Base-by-base conservation (phyloP, 257 asterid species). In the Ophiorrhiza pumila region DNA sequence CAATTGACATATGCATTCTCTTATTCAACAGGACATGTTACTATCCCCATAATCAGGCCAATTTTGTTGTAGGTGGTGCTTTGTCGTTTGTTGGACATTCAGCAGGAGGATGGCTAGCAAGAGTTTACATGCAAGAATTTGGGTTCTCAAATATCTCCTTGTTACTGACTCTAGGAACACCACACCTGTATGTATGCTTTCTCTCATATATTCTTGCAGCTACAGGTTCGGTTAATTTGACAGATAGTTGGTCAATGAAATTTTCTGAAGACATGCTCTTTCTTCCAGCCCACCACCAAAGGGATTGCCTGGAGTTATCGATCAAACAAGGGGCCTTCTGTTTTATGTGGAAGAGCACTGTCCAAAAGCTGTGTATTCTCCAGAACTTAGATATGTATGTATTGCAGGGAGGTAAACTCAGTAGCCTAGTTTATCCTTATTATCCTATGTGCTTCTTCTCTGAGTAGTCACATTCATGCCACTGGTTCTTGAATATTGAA, bases 31-130 rank as follows among this genome's bases (percentile, higher is more conserved):
- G 81, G 82, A 65, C 57, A 74, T 77, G 72, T 62, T 71, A 70
- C 74, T 58, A 59, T 76, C 68, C 47, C 74, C 80, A 74, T 83
- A 79, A 83, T 78, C 68, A 70, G 76, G 81, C 61, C 77, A 55
- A 76, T 74, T 77, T 78, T 75, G 23, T 64, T 86, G 88, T 80
- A 92, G 98, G 93, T 82, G 87, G 89, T 75, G 70, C 68, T 45
- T 73, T 93, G 87, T 88, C 98, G 45, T 68, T 93, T 80, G 80
- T 91, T 77, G 98, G 97, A 55, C 97, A 91, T 83, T 93, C 98
- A 65, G 97, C 98, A 5, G 98, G 98, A 63, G 98, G 97, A 83
- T 93, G 98, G 98, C 87, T 93, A 56, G 98, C 88, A 65, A 92
- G 98, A 64, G 88, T 93, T 61, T 89, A 91, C 80, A 76, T 93